phyloP scores from a whole-genome alignment of 441 rosid genomes.

The Syzygium syzygioides region DNA sequence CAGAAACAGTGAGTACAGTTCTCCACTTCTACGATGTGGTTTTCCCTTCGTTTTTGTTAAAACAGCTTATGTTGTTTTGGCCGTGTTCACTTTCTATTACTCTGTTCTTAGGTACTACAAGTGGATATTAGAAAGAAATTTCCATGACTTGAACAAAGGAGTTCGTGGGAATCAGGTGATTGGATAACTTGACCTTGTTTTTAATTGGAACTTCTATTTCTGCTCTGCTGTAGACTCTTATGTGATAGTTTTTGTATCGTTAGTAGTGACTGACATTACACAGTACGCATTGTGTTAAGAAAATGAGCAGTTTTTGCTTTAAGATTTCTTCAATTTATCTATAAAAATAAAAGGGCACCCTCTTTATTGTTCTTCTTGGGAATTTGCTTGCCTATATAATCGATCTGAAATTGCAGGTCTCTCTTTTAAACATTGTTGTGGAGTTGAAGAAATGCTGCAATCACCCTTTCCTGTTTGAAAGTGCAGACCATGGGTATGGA shows the following conservation, averaged over 20 bases:
- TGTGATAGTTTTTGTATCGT: background rate
- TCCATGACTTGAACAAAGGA: slow-evolving; percentile 98
- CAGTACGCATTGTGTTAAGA: background rate
- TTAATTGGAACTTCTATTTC: slow-evolving; percentile 1
- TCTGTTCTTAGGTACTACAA: slow-evolving; percentile 72
- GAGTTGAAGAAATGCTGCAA: slow-evolving; percentile 99
- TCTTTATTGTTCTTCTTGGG: background rate
- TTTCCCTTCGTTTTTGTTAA: background rate
- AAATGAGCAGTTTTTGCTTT: background rate
- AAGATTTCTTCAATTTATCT: background rate
- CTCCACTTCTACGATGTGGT: slow-evolving; percentile 4
- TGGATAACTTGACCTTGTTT: background rate
- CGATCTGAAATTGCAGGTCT: slow-evolving; percentile 54
- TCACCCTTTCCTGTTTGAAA: slow-evolving; percentile 99
- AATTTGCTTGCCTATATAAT: background rate
- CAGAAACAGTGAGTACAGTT: slow-evolving; percentile 83
- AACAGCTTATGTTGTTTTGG: background rate
- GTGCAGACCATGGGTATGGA: slow-evolving; percentile 99
- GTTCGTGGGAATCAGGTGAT: slow-evolving; percentile 99
- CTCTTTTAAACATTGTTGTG: slow-evolving; percentile 96
- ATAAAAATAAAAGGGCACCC: background rate
- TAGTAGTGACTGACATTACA: background rate
- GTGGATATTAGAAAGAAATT: slow-evolving; percentile 99
- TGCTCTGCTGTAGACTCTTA: background rate
- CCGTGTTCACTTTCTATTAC: background rate